Evolutionary conservation across 371 early-diverging fungal species (phyloP), one percentile per base, ranked within the genome.

Genomic region (Lichtheimia corymbifera): DNA sequence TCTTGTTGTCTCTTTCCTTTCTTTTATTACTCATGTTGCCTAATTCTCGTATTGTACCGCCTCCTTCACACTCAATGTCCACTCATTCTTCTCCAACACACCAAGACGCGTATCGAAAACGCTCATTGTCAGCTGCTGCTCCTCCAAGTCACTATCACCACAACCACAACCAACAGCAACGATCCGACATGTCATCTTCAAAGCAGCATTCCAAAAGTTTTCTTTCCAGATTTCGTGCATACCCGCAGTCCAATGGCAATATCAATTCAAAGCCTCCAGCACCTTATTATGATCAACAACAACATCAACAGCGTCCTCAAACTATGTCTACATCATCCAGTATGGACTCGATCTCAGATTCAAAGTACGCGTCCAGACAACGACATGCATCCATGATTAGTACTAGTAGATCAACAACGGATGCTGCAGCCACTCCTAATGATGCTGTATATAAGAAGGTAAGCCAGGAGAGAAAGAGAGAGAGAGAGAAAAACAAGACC

Each of bases 11-110:
- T 50, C 43, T 54, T 41, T 53, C 59, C 25, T 54, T 59, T 50
- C 49, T 41, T 55, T 43, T 40, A 49, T 56, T 58, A 40, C 41
- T 47, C 62, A 67, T 67, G 67, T 41, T 67, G 41, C 67, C 67
- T 55, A 67, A 67, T 51, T 67, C 67, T 47, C 62, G 67, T 17
- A 58, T 50, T 17, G 53, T 63, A 9, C 63, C 63, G 22, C 58
- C 63, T 15, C 58, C 63, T 40, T 44, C 61, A 6, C 5, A 43
- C 57, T 13, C 57, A 43, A 47, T 24, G 45, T 13, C 42, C 14
- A 56, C 50, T 43, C 47, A n/a, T 47, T 47, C 47, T 3, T 2
- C 17, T 20, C 45, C 20, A 18, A 3, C 17, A 55, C 15, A 20
- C 1, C 27, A 54, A 40, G 54, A 54, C 22, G 13, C 18, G 20